Conservation (phyloP, 192 early-diverging fungal species). For the Geosiphon pyriformis region DNA sequence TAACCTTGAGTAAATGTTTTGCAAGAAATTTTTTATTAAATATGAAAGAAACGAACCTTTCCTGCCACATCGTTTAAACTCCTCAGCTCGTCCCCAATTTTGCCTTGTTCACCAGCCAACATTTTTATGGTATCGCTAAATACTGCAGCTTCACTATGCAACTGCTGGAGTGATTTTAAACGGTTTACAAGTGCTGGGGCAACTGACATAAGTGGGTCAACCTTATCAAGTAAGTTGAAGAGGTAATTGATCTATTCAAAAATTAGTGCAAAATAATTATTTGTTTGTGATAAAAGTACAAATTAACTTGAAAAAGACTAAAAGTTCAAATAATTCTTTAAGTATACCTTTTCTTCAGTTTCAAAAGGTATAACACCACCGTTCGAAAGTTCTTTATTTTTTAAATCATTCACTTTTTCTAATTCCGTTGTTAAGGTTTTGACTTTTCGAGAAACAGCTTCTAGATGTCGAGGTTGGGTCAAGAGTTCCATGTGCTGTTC, state of each 20-base stretch:
- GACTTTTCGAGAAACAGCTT: conserved; percentile 53
- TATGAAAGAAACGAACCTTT: conserved; percentile 32
- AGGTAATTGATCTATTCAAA: conserved; percentile 54
- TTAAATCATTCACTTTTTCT: conserved; percentile 64
- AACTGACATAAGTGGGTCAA: conserved; percentile 76
- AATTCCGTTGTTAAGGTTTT: conserved; percentile 59
- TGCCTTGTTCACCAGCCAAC: conserved; percentile 63
- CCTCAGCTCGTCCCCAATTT: conserved; percentile 60
- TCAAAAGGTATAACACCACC: conserved; percentile 37
- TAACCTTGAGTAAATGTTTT: not conserved
- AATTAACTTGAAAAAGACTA: not conserved
- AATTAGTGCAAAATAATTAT: no score
- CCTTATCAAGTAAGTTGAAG: conserved; percentile 60
- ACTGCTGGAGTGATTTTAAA: conserved; percentile 66
- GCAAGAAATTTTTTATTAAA: not conserved
- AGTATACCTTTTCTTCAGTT: conserved; percentile 36
- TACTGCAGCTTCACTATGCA: conserved; percentile 79
- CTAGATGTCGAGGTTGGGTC: conserved; percentile 67
- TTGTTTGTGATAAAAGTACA: no score
- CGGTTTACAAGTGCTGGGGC: conserved; percentile 75
- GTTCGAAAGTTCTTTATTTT: conserved; percentile 40
- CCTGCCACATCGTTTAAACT: conserved; percentile 53
- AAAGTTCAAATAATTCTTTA: not conserved
- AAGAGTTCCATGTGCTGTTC: conserved; percentile 68
- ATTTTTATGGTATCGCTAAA: conserved; percentile 70